These are phyloP conservation scores for Neurospora intermedia DNA, from an alignment of 495 filamentous ascomycete species.

Conservation along the genomic window DNA sequence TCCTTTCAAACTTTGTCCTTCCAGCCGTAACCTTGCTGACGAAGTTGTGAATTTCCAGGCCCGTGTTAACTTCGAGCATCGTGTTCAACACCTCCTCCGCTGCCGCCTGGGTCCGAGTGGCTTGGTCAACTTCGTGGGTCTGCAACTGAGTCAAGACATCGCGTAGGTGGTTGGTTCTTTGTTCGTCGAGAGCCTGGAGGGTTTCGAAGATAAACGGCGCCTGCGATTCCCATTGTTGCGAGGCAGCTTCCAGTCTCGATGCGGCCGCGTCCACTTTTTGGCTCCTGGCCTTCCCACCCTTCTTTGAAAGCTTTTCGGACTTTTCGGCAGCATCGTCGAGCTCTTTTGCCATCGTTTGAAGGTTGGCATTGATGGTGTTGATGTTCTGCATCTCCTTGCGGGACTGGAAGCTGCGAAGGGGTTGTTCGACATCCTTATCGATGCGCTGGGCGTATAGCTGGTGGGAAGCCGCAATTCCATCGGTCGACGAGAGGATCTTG, in stretches of 20 bases:
- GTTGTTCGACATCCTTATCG: conserved; percentile 81
- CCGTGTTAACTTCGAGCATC: conserved; percentile 78
- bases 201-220: conserved; percentile 93
- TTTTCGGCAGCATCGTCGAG: conserved; percentile 78
- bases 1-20: conserved; percentile 38
- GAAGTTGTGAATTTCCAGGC: conserved; percentile 84
- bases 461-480: conserved; percentile 75
- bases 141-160: conserved; percentile 87
- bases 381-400: conserved; percentile 74
- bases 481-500: conserved; percentile 72
- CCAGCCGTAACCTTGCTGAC: conserved; percentile 40
- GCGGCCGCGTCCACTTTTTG: conserved; percentile 71
- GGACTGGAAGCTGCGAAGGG: conserved; percentile 64
- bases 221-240: conserved; percentile 86
- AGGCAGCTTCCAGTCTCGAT: conserved; percentile 63
- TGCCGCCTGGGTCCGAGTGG: conserved; percentile 63
- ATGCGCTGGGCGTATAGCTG: conserved; percentile 72
- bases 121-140: conserved; percentile 84
- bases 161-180: conserved; percentile 78
- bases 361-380: conserved; percentile 69
- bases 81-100: conserved; percentile 76
- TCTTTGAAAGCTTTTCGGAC: conserved; percentile 72
- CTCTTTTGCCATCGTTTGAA: conserved; percentile 70
- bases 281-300: conserved; percentile 67
- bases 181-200: conserved; percentile 85